phyloP scores from a whole-genome alignment of 805 yeast genomes.

The Ogataea ganodermae region DNA sequence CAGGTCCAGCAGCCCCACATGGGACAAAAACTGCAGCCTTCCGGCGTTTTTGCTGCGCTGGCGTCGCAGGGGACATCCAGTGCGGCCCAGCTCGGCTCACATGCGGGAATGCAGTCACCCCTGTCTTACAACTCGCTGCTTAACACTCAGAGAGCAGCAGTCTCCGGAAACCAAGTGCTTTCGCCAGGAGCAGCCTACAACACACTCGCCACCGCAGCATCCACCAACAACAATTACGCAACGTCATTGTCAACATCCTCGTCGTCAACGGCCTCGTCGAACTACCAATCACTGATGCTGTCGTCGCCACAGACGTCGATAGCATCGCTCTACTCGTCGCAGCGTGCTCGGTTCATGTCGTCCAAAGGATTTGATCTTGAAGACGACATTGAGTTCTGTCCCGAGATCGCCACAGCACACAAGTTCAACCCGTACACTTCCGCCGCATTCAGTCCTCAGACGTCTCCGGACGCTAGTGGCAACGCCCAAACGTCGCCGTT shows the following conservation, averaged over 20 bases:
- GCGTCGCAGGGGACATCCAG: not conserved
- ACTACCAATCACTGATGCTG: slow-evolving; percentile 27
- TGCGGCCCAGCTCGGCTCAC: slow-evolving; percentile 9
- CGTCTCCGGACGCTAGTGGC: slow-evolving; percentile 38
- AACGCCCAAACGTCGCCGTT: slow-evolving; percentile 22
- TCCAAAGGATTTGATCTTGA: slow-evolving; percentile 63
- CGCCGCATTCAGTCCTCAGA: slow-evolving; percentile 55
- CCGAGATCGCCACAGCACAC: slow-evolving; percentile 44
- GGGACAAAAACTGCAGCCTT: no score
- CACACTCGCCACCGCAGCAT: slow-evolving; percentile 7
- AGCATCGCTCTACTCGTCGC: slow-evolving; percentile 28
- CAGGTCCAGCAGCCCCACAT: slow-evolving; percentile 1
- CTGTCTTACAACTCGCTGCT: slow-evolving; percentile 17
- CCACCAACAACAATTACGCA: slow-evolving; percentile 10
- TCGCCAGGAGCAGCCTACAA: slow-evolving; percentile 24
- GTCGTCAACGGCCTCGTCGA: slow-evolving; percentile 24
- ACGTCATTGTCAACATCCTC: slow-evolving; percentile 17
- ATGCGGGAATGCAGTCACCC: slow-evolving; percentile 14
- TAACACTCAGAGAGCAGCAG: slow-evolving; percentile 12
- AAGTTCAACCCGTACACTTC: slow-evolving; percentile 73
- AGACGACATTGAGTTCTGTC: slow-evolving; percentile 67
- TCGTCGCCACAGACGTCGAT: slow-evolving; percentile 32
- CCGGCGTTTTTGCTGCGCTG: no score
- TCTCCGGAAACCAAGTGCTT: slow-evolving; percentile 5
- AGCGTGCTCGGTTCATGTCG: slow-evolving; percentile 54